These are phyloP conservation scores for Xylaria arbuscula DNA, from an alignment of 2,329 filamentous ascomycete species.

Conservation along the genomic window DNA sequence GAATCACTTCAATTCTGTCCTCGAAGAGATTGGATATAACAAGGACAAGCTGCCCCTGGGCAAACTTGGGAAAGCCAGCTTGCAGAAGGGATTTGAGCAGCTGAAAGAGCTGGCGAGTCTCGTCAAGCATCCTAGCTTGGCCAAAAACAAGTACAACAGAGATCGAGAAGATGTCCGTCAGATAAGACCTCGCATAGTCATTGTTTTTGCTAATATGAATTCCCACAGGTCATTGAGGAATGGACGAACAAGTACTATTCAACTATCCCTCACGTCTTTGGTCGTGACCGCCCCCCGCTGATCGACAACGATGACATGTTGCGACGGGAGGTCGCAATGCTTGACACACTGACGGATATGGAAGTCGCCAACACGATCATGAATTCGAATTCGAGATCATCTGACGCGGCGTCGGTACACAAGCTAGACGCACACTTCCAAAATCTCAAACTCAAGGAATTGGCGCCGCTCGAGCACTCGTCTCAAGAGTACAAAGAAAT, in stretches of 20 bases:
- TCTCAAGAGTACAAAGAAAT: constrained; percentile 73
- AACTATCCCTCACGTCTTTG: constrained; percentile 82
- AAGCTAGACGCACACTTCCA: constrained; percentile 77
- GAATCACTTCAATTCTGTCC: constrained; percentile 72
- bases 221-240: constrained; percentile 61
- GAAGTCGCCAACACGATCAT: constrained; percentile 81
- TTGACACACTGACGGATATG: constrained; percentile 85
- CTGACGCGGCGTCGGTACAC: constrained; percentile 62
- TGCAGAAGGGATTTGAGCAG: constrained; percentile 76
- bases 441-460: constrained; percentile 76
- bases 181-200: constrained; percentile 31
- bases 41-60: constrained; percentile 81
- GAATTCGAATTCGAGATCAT: constrained; percentile 65
- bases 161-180: constrained; percentile 36
- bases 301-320: constrained; percentile 67
- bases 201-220: not conserved
- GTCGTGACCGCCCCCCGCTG: constrained; percentile 75
- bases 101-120: constrained; percentile 78
- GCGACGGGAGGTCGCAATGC: constrained; percentile 78
- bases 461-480: constrained; percentile 70
- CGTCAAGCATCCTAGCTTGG: constrained; percentile 63
- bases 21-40: constrained; percentile 75
- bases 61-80: constrained; percentile 81
- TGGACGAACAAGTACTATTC: constrained; percentile 83
- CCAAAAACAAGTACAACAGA: constrained; percentile 56